phyloP scores from a whole-genome alignment of 805 yeast genomes.

The Ogataea thermomethanolica region DNA sequence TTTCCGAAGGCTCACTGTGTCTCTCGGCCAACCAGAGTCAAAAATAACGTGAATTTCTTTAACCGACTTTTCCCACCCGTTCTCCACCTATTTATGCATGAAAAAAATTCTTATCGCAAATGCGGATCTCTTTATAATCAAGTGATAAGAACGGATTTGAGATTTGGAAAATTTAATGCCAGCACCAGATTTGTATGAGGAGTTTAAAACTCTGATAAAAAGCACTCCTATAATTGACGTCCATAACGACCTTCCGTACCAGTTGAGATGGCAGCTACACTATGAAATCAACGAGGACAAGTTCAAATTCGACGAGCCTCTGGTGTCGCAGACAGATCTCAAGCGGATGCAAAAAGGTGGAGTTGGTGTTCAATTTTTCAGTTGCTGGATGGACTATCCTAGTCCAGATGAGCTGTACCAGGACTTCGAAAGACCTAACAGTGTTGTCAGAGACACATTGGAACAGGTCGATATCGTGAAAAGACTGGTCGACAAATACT shows the following conservation, averaged over 20 bases:
- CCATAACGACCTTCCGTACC: slow-evolving; percentile 52
- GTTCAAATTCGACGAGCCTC: slow-evolving; percentile 39
- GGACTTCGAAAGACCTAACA: slow-evolving; percentile 43
- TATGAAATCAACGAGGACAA: slow-evolving; percentile 36
- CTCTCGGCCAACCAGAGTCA: too few relatives aligned
- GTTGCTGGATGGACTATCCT: slow-evolving; percentile 47
- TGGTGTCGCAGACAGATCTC: slow-evolving; percentile 45
- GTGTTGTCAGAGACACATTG: slow-evolving; percentile 48
- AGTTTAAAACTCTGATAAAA: slow-evolving; percentile 18
- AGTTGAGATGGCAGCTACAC: slow-evolving; percentile 42
- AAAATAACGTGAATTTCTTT: too few relatives aligned
- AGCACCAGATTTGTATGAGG: slow-evolving; percentile 2
- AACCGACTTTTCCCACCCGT: too few relatives aligned
- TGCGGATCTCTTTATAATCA: too few relatives aligned
- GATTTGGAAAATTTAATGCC: not conserved
- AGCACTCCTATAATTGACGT: slow-evolving; percentile 44
- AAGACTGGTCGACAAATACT: slow-evolving; percentile 41
- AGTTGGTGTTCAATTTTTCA: slow-evolving; percentile 49
- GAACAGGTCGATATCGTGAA: slow-evolving; percentile 52
- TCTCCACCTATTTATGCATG: too few relatives aligned
- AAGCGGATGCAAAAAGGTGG: slow-evolving; percentile 40
- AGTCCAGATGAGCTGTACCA: slow-evolving; percentile 37
- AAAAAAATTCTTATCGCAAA: too few relatives aligned
- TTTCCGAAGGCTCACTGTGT: too few relatives aligned
- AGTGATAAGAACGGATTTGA: too few relatives aligned